Conservation (phyloP, 2,329 filamentous ascomycete species). For the Pseudocercospora vitis region DNA sequence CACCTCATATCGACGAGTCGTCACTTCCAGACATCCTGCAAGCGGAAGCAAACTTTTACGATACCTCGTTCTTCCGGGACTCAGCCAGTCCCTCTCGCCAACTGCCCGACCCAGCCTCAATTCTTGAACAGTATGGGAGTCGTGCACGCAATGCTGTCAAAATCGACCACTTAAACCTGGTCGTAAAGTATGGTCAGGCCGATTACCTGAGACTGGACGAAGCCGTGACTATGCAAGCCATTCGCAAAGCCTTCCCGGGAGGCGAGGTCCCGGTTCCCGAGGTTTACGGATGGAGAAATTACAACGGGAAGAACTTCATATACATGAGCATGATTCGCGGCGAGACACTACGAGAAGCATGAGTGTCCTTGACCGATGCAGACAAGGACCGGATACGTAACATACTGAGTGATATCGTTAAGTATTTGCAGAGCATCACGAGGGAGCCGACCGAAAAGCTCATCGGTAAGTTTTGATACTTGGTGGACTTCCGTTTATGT, state of each 20-base stretch:
- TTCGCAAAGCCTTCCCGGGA: background rate
- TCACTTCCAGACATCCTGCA: background rate
- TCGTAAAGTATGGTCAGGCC: slow-evolving; percentile 8
- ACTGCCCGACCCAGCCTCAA: background rate
- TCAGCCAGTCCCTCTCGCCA: background rate
- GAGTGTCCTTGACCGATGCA: background rate
- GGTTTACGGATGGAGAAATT: slow-evolving; percentile 6
- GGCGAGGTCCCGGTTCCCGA: slow-evolving; percentile 11
- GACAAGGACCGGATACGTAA: background rate
- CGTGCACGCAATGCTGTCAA: background rate
- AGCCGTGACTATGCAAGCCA: slow-evolving; percentile 7
- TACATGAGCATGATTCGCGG: slow-evolving; percentile 11
- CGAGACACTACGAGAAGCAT: slow-evolving; percentile 4
- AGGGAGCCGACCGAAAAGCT: background rate
- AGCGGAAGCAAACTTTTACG: background rate
- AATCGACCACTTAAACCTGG: background rate
- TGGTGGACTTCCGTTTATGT: background rate
- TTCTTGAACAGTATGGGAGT: background rate
- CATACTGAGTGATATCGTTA: background rate
- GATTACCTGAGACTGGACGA: slow-evolving; percentile 2
- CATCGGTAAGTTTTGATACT: background rate
- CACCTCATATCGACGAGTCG: background rate
- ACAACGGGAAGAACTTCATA: background rate
- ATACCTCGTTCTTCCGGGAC: background rate
- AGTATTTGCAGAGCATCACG: background rate